Conservation (phyloP, 805 yeast species). For the Candida manassasensis region DNA sequence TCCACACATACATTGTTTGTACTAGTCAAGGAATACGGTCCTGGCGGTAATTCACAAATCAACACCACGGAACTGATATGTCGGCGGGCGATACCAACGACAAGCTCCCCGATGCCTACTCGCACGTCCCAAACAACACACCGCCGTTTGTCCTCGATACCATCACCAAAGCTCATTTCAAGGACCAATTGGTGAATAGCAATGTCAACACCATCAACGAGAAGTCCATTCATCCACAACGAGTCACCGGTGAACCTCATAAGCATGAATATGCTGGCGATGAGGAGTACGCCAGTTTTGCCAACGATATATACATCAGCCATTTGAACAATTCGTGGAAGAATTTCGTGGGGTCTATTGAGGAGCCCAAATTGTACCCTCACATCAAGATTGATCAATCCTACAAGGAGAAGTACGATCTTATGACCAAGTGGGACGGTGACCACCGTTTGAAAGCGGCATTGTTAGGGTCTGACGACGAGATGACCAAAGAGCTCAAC, state of each 20-base stretch:
- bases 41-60: no score
- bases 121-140: slow-evolving; percentile 32
- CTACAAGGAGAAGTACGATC: slow-evolving; percentile 36
- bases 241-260: neutral
- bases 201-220: slow-evolving; percentile 21
- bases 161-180: slow-evolving; percentile 39
- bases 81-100: slow-evolving; percentile 1
- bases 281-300: slow-evolving; percentile 30
- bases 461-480: slow-evolving; percentile 31
- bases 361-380: slow-evolving; percentile 39
- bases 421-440: slow-evolving; percentile 62
- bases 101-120: slow-evolving; percentile 15
- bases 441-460: slow-evolving; percentile 55
- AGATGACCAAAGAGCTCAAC: neutral
- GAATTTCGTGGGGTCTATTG: slow-evolving; percentile 43
- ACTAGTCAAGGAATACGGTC: no score
- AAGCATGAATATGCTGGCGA: slow-evolving; percentile 15
- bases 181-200: slow-evolving; percentile 29
- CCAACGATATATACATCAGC: slow-evolving; percentile 34
- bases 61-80: no score
- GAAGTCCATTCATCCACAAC: neutral
- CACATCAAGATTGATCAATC: slow-evolving; percentile 20
- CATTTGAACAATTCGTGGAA: slow-evolving; percentile 48
- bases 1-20: no score
- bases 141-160: slow-evolving; percentile 68